phyloP scores from a whole-genome alignment of 2,329 filamentous ascomycete species.

The Ciborinia camelliae region DNA sequence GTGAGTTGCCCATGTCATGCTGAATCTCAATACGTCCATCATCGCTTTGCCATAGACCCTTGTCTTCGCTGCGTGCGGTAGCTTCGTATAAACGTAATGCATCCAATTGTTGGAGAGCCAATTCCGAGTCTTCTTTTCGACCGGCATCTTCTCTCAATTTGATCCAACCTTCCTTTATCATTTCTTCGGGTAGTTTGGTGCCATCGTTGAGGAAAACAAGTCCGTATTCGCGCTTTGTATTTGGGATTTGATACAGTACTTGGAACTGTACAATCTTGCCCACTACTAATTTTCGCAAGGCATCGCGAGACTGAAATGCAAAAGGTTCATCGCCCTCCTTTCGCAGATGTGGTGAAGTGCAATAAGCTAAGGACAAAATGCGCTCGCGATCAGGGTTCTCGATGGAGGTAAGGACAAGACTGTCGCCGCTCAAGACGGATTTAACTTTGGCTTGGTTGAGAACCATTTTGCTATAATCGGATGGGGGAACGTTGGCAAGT shows the following conservation, averaged over 20 bases:
- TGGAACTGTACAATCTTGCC: slow-evolving; percentile 85
- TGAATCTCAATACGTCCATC: slow-evolving; percentile 68
- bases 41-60: slow-evolving; percentile 74
- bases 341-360: slow-evolving; percentile 80
- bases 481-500: slow-evolving; percentile 33
- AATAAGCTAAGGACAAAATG: slow-evolving; percentile 85
- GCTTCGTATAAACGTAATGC: slow-evolving; percentile 73
- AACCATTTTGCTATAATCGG: slow-evolving; percentile 35
- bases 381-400: slow-evolving; percentile 81
- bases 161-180: slow-evolving; percentile 84
- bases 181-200: slow-evolving; percentile 72
- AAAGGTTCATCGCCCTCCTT: slow-evolving; percentile 90
- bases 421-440: slow-evolving; percentile 91
- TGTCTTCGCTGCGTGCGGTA: slow-evolving; percentile 72
- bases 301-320: slow-evolving; percentile 93
- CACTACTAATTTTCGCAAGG: slow-evolving; percentile 76
- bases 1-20: slow-evolving; percentile 75
- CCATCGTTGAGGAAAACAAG: slow-evolving; percentile 73
- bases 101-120: slow-evolving; percentile 68
- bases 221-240: slow-evolving; percentile 84
- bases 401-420: slow-evolving; percentile 76
- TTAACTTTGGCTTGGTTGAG: slow-evolving; percentile 71
- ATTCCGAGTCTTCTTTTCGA: slow-evolving; percentile 81
- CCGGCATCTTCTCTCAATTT: slow-evolving; percentile 94
- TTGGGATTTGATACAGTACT: slow-evolving; percentile 83